phyloP scores from a whole-genome alignment of 2,329 filamentous ascomycete species.

The Aspergillus sp. region DNA sequence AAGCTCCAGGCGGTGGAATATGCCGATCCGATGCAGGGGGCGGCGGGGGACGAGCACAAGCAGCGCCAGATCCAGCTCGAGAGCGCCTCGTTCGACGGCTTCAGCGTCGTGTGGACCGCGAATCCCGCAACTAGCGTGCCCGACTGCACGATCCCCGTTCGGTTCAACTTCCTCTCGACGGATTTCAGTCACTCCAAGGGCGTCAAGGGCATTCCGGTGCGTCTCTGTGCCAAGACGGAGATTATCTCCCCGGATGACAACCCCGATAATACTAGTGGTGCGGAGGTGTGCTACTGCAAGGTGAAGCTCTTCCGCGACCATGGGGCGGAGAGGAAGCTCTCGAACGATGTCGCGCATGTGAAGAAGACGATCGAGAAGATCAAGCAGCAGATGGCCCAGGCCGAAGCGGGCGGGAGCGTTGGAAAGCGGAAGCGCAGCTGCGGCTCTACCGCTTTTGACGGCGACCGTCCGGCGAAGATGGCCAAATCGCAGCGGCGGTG shows the following conservation, averaged over 20 bases:
- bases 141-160: slow-evolving; percentile 79
- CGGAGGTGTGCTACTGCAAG: slow-evolving; percentile 88
- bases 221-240: slow-evolving; percentile 85
- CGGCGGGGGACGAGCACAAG: slow-evolving; percentile 47
- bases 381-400: slow-evolving; percentile 82
- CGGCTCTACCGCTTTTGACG: slow-evolving; percentile 39
- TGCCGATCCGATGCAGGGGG: slow-evolving; percentile 56
- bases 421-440: slow-evolving; percentile 54
- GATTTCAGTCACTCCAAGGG: slow-evolving; percentile 99
- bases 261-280: slow-evolving; percentile 17
- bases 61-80: slow-evolving; percentile 60
- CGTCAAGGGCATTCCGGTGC: slow-evolving; percentile 91
- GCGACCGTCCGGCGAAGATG: slow-evolving; percentile 64
- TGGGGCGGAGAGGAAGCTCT: slow-evolving; percentile 86
- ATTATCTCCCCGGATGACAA: slow-evolving; percentile 47
- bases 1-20: slow-evolving; percentile 93
- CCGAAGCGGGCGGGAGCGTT: slow-evolving; percentile 50
- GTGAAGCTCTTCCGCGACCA: slow-evolving; percentile 96
- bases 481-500: slow-evolving; percentile 88
- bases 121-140: slow-evolving; percentile 52
- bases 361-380: slow-evolving; percentile 96
- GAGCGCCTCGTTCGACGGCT: slow-evolving; percentile 80
- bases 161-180: slow-evolving; percentile 97
- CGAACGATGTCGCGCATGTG: slow-evolving; percentile 88
- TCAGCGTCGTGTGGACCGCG: slow-evolving; percentile 81